phyloP scores from a whole-genome alignment of 805 yeast species.

The Wickerhamomyces bisporus region DNA sequence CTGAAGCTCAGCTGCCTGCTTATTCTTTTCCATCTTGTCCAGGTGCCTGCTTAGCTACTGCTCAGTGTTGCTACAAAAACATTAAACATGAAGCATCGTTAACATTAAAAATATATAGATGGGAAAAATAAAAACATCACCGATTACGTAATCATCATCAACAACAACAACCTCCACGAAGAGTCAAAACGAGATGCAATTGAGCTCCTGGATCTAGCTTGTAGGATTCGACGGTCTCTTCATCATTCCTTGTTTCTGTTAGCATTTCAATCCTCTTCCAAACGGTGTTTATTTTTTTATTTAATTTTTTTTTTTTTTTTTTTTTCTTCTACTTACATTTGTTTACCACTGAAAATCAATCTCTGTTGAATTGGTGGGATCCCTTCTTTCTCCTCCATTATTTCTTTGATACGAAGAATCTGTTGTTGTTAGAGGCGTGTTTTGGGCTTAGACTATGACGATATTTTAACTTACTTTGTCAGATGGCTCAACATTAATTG shows the following conservation, averaged over 20 bases:
- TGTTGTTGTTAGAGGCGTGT: constrained; percentile 28
- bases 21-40: constrained; percentile 33
- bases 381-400: constrained; percentile 94
- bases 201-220: constrained; percentile 84
- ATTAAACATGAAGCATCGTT: neutral
- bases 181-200: constrained; percentile 83
- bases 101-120: constrained; percentile 1
- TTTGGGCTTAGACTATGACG: too few species aligned
- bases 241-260: constrained; percentile 52
- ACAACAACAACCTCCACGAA: constrained; percentile 69
- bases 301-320: neutral
- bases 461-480: constrained; percentile 59
- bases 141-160: constrained; percentile 1
- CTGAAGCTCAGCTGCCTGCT: constrained; percentile 45
- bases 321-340: constrained; percentile 50
- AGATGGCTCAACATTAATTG: constrained; percentile 65
- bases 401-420: constrained; percentile 76
- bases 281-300: too few species aligned
- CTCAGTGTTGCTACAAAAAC: neutral
- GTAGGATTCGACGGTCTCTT: constrained; percentile 61
- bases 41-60: neutral
- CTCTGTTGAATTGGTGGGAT: constrained; percentile 96
- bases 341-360: constrained; percentile 84
- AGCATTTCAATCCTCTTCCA: too few species aligned
- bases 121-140: neutral